Base-by-base conservation (phyloP, 805 yeast genomes). In the Suhomyces canberraensis region DNA sequence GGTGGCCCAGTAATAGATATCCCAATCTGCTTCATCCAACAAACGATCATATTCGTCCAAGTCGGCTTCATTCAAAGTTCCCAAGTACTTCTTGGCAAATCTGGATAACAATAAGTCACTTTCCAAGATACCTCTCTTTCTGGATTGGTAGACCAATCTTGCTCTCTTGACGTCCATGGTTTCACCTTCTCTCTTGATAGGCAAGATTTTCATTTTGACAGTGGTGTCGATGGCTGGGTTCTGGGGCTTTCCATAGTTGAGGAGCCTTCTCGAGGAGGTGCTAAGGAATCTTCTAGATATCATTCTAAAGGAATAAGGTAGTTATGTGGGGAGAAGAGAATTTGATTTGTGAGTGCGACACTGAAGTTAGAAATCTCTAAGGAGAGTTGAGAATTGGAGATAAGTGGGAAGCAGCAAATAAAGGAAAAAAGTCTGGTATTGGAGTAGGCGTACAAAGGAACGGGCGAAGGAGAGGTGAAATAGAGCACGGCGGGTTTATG, bases 1-100 rank as follows among this genome's bases (percentile, higher is more conserved):
- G 2, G 97, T 88, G 17, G 95, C 95, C 98, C 98, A 91, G 66
- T 93, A 93, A 61, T 87, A 93, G 42, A 93, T 90, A 61, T 93
- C 98, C 98, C 98, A 93, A 61, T 93, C 98, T n/a, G 91, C 78
- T 61, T 91, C 95, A 60, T 93, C 95, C 55, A 93, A 71, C 40
- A 93, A 63, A 39, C 71, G 57, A 54, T 91, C 97, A 60, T 87
- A 93, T 60, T 93, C 98, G 31, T 79, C 83, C 36, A 93, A 67
- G 61, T 88, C 84, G 37, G 71, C 81, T 42, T 66, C 60, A 9
- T 73, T 68, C 69, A 93, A 74, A 0, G 56, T 54, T 25, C 71
- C 61, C 45, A 93, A 66, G 54, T 85, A 76, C 53, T 75, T 76
- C 52, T 88, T 79, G 18, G 98, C 95, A 61, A 90, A 93, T 41